phyloP scores from a whole-genome alignment of 371 early-diverging fungal species.

The Mortierella sp. region DNA sequence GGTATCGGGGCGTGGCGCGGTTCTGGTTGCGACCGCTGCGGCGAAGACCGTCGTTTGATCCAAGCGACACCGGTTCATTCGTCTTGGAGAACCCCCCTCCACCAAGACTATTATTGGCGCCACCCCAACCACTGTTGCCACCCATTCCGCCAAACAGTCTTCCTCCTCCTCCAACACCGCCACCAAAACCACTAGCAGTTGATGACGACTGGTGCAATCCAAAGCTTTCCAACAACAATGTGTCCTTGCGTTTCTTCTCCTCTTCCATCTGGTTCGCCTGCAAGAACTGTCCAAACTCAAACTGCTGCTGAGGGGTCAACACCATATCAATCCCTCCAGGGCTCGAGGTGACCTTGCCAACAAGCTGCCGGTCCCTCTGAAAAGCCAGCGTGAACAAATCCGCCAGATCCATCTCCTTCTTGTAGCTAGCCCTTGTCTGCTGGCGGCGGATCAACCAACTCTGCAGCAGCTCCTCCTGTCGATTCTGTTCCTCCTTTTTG shows the following conservation, averaged over 20 bases:
- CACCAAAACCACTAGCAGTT: not conserved
- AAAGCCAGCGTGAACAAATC: constrained; percentile 54
- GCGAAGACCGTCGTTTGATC: not conserved
- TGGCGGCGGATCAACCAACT: constrained; percentile 51
- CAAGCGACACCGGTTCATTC: not conserved
- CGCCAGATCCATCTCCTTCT: constrained; percentile 43
- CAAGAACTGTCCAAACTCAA: constrained; percentile 52
- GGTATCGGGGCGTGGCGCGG: not conserved
- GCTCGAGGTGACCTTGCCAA: constrained; percentile 34
- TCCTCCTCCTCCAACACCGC: not conserved
- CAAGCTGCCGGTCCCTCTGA: constrained; percentile 41
- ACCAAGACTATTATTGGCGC: not conserved
- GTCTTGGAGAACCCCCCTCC: not conserved
- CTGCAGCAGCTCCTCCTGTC: constrained; percentile 32
- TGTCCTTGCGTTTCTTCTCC: constrained; percentile 29
- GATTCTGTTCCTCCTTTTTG: constrained; percentile 29
- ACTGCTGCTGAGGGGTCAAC: constrained; percentile 50
- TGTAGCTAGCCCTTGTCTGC: constrained; percentile 32
- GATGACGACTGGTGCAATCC: not conserved
- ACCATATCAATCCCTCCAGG: constrained; percentile 52
- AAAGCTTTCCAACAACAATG: constrained; percentile 13
- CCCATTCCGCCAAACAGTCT: not conserved
- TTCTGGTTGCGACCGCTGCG: constrained; percentile 1
- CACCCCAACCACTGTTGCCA: not conserved
- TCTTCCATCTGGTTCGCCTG: constrained; percentile 37